phyloP scores from a whole-genome alignment of 768 basidiomycete genomes.

The Pleurotus salmoneostramineus region DNA sequence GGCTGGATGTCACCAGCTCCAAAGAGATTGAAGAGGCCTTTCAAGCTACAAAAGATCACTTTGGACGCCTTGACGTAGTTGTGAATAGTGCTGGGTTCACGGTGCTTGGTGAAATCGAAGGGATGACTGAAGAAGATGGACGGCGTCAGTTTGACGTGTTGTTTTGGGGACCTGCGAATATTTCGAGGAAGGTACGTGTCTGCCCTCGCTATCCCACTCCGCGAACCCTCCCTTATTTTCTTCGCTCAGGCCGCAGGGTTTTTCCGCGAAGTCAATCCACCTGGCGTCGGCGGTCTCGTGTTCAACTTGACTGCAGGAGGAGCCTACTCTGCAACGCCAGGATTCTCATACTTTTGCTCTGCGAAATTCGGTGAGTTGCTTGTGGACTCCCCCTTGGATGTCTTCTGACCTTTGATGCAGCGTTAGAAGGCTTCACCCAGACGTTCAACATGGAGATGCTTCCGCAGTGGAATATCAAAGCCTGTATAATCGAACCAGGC shows the following conservation, averaged over 20 bases:
- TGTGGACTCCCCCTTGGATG: background rate
- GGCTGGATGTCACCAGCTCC: constrained; percentile 23
- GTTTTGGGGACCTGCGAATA: constrained; percentile 40
- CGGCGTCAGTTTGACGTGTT: constrained; percentile 33
- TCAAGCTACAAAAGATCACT: constrained; percentile 23
- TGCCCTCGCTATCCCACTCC: background rate
- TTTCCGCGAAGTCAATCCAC: constrained; percentile 33
- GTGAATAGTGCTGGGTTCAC: constrained; percentile 42
- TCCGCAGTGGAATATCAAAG: constrained; percentile 31
- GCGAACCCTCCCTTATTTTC: background rate
- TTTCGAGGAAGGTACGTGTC: constrained; percentile 27
- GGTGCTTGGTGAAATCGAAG: constrained; percentile 31
- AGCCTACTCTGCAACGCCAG: constrained; percentile 14
- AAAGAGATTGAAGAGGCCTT: constrained; percentile 31
- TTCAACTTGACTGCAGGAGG: constrained; percentile 27
- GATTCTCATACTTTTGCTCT: constrained; percentile 19
- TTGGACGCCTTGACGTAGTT: constrained; percentile 41
- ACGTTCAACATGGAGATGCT: constrained; percentile 25
- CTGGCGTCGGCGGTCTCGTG: constrained; percentile 26
- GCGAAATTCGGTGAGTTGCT: constrained; percentile 9
- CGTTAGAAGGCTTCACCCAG: constrained; percentile 23
- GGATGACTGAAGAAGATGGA: constrained; percentile 25
- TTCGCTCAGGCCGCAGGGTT: constrained; percentile 17
- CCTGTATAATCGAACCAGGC: too few species aligned
- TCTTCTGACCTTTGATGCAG: constrained; percentile 14